Conservation (phyloP, 1,284 basidiomycete genomes). For the Cutaneotrichosporon sp. region DNA sequence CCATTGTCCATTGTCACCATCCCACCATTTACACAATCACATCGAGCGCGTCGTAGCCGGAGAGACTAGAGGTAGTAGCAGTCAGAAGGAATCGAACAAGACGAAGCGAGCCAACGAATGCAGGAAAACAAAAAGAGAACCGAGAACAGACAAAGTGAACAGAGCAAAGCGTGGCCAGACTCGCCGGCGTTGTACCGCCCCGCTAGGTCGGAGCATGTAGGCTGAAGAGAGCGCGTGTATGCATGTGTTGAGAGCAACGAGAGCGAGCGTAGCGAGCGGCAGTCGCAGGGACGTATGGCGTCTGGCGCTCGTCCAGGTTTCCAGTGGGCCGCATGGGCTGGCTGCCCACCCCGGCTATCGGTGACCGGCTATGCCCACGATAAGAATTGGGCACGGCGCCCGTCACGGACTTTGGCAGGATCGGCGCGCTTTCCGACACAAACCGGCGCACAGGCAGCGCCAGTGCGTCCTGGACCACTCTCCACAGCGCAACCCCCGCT, state of each 20-base stretch:
- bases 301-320: too few relatives aligned
- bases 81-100: not conserved
- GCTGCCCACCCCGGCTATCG: too few relatives aligned
- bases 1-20: not conserved
- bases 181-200: not conserved
- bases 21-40: not conserved
- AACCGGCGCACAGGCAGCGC: too few relatives aligned
- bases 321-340: too few relatives aligned
- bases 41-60: not conserved
- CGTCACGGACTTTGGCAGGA: too few relatives aligned
- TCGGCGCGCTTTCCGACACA: too few relatives aligned
- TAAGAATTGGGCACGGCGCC: too few relatives aligned
- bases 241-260: not conserved
- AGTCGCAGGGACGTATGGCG: too few relatives aligned
- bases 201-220: not conserved
- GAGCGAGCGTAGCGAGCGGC: too few relatives aligned
- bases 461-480: too few relatives aligned
- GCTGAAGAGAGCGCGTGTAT: conserved; percentile 2
- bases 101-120: not conserved
- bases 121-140: not conserved
- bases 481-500: too few relatives aligned
- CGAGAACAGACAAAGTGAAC: not conserved
- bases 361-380: too few relatives aligned
- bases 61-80: not conserved
- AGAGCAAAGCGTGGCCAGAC: not conserved